A percentile compares a stretch with the other conserved stretches of the same genome.
These are phyloP conservation scores for Musa schizocarpa DNA, from an alignment of 176 grass and related monocot genomes.

Conservation along the genomic window DNA sequence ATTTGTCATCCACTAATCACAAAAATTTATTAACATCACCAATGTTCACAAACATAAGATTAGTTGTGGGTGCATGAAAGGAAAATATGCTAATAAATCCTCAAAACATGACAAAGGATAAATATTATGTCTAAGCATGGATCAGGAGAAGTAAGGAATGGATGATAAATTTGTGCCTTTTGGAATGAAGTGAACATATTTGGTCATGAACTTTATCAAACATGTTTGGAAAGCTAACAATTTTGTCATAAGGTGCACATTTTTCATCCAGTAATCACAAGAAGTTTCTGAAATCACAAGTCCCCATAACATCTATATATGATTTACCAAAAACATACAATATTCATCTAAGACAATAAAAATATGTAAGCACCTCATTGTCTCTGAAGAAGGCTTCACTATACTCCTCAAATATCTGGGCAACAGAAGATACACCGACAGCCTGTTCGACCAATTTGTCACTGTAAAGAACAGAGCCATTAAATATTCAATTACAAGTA, in stretches of 20 bases:
- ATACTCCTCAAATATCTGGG: constrained; percentile 91
- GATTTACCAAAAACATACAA: neutral
- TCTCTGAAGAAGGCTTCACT: constrained; percentile 93
- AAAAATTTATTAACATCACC: no score
- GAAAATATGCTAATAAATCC: no score
- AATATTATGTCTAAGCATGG: no score
- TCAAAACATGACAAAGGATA: no score
- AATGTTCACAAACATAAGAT: no score
- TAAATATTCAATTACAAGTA: constrained; percentile 16
- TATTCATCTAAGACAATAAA: neutral
- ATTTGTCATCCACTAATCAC: no score
- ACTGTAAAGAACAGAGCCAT: constrained; percentile 36
- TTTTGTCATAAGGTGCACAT: neutral
- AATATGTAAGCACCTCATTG: constrained; percentile 53
- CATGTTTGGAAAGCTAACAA: neutral
- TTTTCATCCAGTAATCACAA: neutral
- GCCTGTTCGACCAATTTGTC: constrained; percentile 96
- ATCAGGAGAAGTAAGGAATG: neutral
- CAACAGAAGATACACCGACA: constrained; percentile 86
- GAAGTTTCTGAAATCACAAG: neutral
- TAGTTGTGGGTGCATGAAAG: no score
- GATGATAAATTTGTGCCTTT: neutral
- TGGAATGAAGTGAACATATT: neutral
- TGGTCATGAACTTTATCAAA: neutral
- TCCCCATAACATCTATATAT: neutral